phyloP scores from a whole-genome alignment of 1,284 basidiomycete species.

The Phellopilus nigrolimitatus region DNA sequence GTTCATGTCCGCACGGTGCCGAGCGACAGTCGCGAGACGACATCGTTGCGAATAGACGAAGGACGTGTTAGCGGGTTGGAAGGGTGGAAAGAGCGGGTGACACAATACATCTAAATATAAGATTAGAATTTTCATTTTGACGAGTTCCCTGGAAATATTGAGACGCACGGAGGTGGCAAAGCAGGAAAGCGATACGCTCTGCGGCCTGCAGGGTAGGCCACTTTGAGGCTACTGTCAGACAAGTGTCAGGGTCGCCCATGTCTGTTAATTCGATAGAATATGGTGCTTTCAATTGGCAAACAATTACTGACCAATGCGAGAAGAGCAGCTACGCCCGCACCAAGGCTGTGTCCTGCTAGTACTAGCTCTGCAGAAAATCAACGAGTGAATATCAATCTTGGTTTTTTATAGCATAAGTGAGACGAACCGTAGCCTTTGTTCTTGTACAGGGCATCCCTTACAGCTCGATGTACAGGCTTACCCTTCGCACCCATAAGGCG shows the following conservation, averaged over 20 bases:
- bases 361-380: constrained; percentile 49
- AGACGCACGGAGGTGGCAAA: constrained; percentile 67
- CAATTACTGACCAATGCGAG: constrained; percentile 59
- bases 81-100: constrained; percentile 53
- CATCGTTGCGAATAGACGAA: constrained; percentile 80
- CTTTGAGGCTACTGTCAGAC: constrained; percentile 66
- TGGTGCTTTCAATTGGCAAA: background rate
- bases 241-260: constrained; percentile 80
- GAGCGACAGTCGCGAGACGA: constrained; percentile 73
- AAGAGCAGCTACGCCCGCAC: constrained; percentile 78
- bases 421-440: constrained; percentile 67
- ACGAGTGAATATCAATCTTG: background rate
- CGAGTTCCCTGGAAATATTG: constrained; percentile 19
- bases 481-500: constrained; percentile 71
- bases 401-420: background rate
- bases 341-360: constrained; percentile 82
- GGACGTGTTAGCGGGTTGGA: constrained; percentile 63
- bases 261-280: constrained; percentile 37
- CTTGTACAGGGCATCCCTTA: constrained; percentile 59
- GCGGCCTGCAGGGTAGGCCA: constrained; percentile 63
- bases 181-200: constrained; percentile 77
- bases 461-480: constrained; percentile 72
- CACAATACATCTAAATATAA: constrained; percentile 48
- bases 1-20: constrained; percentile 75
- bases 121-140: too few species aligned